Percentiles rank a stretch among this genome's conserved stretches.
Conservation (phyloP, 2,329 filamentous ascomycete species). For the Alternaria dauci region DNA sequence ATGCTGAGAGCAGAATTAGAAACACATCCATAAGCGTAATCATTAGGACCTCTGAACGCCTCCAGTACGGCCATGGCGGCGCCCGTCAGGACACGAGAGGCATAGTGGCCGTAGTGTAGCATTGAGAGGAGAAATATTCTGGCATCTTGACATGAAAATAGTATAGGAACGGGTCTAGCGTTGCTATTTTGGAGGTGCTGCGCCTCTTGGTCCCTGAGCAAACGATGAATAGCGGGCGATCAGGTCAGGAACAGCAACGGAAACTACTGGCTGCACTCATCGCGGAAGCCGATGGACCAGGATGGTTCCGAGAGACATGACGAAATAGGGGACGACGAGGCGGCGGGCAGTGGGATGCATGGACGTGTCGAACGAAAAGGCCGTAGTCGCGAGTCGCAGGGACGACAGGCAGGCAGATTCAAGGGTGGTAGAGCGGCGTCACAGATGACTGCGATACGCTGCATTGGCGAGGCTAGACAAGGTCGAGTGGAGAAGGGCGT, state of each 20-base stretch:
- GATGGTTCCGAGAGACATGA: conserved; percentile 31
- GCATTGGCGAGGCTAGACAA: conserved; percentile 39
- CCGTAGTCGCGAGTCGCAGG: conserved; percentile 8
- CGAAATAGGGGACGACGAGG: conserved; percentile 38
- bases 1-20: conserved; percentile 29
- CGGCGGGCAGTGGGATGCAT: conserved; percentile 24
- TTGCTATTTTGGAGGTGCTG: conserved; percentile 48
- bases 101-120: conserved; percentile 24
- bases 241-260: conserved; percentile 40
- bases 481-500: conserved; percentile 37
- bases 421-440: conserved; percentile 34
- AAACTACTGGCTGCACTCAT: conserved; percentile 30
- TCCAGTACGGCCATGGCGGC: conserved; percentile 17
- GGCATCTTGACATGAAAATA: conserved; percentile 22
- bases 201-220: conserved; percentile 40
- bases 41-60: not conserved
- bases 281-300: conserved; percentile 26
- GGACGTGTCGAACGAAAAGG: not conserved
- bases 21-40: conserved; percentile 5
- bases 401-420: conserved; percentile 32
- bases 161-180: conserved; percentile 33
- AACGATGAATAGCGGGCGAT: conserved; percentile 41
- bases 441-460: conserved; percentile 35
- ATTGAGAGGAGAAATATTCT: conserved; percentile 24
- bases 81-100: conserved; percentile 24